A percentile compares a stretch with the other conserved stretches of the same genome.
phyloP scores from a whole-genome alignment of 768 basidiomycete genomes.

The Amanita muscaria region DNA sequence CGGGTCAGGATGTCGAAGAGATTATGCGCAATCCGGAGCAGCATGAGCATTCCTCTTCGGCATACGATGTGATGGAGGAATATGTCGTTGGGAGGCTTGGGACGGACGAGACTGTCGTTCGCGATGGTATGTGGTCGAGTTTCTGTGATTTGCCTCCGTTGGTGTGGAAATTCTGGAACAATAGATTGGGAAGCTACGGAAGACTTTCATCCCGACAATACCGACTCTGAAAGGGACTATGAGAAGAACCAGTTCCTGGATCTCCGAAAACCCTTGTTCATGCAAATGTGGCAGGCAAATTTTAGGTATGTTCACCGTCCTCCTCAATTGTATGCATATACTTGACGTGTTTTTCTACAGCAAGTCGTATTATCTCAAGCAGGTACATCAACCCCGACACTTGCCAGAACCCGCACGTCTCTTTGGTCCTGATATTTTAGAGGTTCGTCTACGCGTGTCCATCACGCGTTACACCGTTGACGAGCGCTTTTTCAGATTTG shows the following conservation, averaged over 20 bases:
- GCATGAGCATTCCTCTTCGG: constrained; percentile 87
- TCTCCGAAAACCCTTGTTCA: constrained; percentile 71
- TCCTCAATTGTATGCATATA: constrained; percentile 3
- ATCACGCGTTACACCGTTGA: background rate
- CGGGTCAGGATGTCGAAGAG: constrained; percentile 72
- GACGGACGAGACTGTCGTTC: constrained; percentile 60
- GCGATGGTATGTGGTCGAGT: constrained; percentile 51
- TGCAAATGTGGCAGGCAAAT: constrained; percentile 82
- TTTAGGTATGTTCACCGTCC: constrained; percentile 46
- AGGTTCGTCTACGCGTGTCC: constrained; percentile 39
- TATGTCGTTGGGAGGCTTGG: constrained; percentile 81
- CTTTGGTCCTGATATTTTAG: constrained; percentile 75
- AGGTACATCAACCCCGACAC: constrained; percentile 95
- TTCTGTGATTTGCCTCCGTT: background rate
- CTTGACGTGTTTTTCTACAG: constrained; percentile 30
- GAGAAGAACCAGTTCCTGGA: constrained; percentile 90
- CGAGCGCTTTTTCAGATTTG: constrained; percentile 40
- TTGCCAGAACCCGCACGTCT: constrained; percentile 75
- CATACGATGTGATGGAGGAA: constrained; percentile 88
- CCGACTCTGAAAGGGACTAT: constrained; percentile 72
- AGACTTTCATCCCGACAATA: constrained; percentile 88
- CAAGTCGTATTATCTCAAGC: constrained; percentile 92
- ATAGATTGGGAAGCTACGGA: constrained; percentile 85
- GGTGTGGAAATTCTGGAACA: too few relatives aligned
- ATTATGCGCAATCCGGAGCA: constrained; percentile 74